Percentiles rank a stretch among this genome's conserved stretches.
These are phyloP conservation scores for Auxenochlorella pyrenoidosa DNA, from an alignment of 139 green algal species.

Conservation along the genomic window DNA sequence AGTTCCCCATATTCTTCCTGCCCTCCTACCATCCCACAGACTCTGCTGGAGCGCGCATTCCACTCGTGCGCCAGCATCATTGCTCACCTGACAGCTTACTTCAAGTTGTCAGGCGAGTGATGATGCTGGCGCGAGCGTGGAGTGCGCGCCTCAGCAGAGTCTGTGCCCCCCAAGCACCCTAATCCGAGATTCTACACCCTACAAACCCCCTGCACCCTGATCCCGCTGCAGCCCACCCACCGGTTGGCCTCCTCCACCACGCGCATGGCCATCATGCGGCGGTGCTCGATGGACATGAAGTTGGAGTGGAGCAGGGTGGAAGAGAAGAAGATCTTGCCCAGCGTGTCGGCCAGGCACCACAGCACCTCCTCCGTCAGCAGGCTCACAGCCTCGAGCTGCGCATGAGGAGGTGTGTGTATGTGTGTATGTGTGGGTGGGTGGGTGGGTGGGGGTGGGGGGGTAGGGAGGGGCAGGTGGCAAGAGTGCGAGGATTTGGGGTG, in stretches of 20 bases:
- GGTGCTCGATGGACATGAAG: constrained; percentile 53
- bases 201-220: too few species aligned
- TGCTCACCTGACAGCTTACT: too few species aligned
- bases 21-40: too few species aligned
- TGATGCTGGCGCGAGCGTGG: too few species aligned
- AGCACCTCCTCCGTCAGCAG: constrained; percentile 41
- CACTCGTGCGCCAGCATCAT: too few species aligned
- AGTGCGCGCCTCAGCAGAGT: too few species aligned
- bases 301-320: constrained; percentile 48
- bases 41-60: too few species aligned
- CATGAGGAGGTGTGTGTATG: too few species aligned
- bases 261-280: constrained; percentile 43
- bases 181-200: too few species aligned
- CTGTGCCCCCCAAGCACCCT: too few species aligned
- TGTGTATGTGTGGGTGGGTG: not conserved
- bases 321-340: constrained; percentile 53
- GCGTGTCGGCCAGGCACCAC: constrained; percentile 40
- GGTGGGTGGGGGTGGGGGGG: not conserved
- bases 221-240: not conserved
- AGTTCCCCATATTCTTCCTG: too few species aligned
- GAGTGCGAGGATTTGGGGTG: not conserved
- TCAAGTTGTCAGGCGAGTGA: too few species aligned
- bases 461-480: not conserved
- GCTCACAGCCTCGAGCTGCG: constrained; percentile 34
- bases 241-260: constrained; percentile 53